Base-by-base conservation (phyloP, 2,329 filamentous ascomycete species). In the Aspergillus pseudoviridinutans region DNA sequence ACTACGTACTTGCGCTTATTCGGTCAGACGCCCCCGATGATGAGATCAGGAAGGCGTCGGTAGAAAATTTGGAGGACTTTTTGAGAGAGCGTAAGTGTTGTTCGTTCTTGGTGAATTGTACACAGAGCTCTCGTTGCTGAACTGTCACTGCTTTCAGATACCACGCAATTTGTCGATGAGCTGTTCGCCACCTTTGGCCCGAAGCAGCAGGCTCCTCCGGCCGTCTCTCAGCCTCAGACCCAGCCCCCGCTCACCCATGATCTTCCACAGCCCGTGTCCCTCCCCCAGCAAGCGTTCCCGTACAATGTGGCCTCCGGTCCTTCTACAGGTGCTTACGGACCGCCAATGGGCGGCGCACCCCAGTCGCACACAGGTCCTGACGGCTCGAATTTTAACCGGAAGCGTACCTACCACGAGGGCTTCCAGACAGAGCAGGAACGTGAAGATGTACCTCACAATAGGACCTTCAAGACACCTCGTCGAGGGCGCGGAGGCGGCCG, bases 1-100 rank as follows among this genome's bases (percentile, higher is more conserved):
- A 87, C 63, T 87, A 86, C 65, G 82, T 86, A 7, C 74, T 86
- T 50, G 84, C 83, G 24, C 77, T 87, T 29, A 78, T 86, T 47
- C 79, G 79, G 47, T 79, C 79, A 17, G 82, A 84, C 61, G 82
- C 82, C 44, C 74, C 80, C 3, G 80, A 83, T 57, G 78, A 79
- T n/a, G 74, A 79, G 55, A 79, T 85, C 51, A 77, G 77, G 64
- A 72, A 78, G 58, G 81, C 76, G 52, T 83, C 81, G 38, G 70
- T 83, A 55, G 80, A 84, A 57, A 80, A 82, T 57, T 71, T 87
- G 41, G 76, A 80, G 51, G 84, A 87, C 65, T 86, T 87, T 65
- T 70, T 86, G 28, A 78, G 76, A 66, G 80, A 84, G 58, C 74
- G 80, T 82, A 57, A 64, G 74, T 73, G 58, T 3, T 49, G 54